Evolutionary conservation across 305 asterid genomes (phyloP), one percentile per base, ranked within the genome.

Genomic region (Fraxinus angustifolia): DNA sequence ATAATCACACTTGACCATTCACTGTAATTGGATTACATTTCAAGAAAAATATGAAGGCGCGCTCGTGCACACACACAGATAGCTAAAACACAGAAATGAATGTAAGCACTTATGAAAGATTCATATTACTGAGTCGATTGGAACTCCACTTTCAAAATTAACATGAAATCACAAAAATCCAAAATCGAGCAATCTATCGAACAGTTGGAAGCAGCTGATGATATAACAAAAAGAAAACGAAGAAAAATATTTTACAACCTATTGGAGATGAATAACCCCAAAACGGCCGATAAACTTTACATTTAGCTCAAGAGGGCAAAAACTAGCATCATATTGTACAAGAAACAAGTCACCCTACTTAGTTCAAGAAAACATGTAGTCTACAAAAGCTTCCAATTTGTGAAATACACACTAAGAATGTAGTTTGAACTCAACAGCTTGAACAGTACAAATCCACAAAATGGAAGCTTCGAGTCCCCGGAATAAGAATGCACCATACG

Each of bases 271-370:
- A 53, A 75, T 31, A 40, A 40, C 73, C 4, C 8, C n/a, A 2
- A 53, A 6, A 31, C 34, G 77, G 53, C 53, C 48, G 70, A 40
- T 34, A 6, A 31, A 75, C 76, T 86, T 78, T 82, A 86, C 89
- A 84, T 82, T 42, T 31, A 81, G 40, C 80, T 31, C 83, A 78
- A 67, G 3, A 3, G 17, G 38, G 73, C 38, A 28, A 67, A 76
- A 78, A 79, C 62, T 78, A 80, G 68, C 56, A 71, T 56, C 19
- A 45, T 79, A 79, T 78, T 58, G 80, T 79, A 83, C 83, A 85
- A 76, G 56, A 65, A 35, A 82, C 73, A 30, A 68, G 65, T 6
- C 73, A 5, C 12, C 50, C 58, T 75, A 26, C 76, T 65, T 1
- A n/a, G 38, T 80, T 71, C 65, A 60, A 70, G 17, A 79, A 73